These are phyloP conservation scores for Mycena vulgaris DNA, from an alignment of 768 basidiomycete species.

Conservation along the genomic window DNA sequence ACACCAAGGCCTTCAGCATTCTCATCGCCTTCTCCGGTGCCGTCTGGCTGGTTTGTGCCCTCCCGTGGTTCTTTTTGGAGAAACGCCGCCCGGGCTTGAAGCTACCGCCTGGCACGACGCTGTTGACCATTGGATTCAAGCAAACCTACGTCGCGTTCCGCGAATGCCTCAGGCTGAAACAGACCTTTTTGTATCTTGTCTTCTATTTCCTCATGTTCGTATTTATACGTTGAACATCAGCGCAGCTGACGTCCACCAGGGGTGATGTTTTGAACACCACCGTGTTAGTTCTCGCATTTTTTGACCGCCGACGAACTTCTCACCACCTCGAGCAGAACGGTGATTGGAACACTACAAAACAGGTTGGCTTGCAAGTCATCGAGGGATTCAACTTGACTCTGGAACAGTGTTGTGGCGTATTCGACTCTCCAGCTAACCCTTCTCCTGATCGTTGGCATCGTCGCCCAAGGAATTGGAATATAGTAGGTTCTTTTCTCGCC, in stretches of 20 bases:
- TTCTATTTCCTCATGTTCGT: constrained; percentile 85
- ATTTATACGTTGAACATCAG: neutral
- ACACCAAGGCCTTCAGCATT: constrained; percentile 82
- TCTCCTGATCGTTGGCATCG: constrained; percentile 76
- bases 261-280: constrained; percentile 84
- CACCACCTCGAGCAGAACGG: constrained; percentile 62
- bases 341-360: constrained; percentile 80
- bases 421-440: constrained; percentile 81
- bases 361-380: constrained; percentile 55
- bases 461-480: constrained; percentile 75
- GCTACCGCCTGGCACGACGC: constrained; percentile 67
- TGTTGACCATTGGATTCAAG: constrained; percentile 77
- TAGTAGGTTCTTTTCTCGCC: constrained; percentile 61
- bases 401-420: constrained; percentile 73
- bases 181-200: constrained; percentile 81
- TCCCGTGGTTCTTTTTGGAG: constrained; percentile 84
- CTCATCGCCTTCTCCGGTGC: constrained; percentile 86
- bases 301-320: constrained; percentile 8
- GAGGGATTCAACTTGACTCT: neutral
- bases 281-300: constrained; percentile 62
- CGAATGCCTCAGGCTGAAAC: constrained; percentile 78
- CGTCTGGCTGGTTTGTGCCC: constrained; percentile 78
- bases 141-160: constrained; percentile 74
- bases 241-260: constrained; percentile 53
- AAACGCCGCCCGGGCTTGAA: constrained; percentile 76